phyloP scores from a whole-genome alignment of 2,329 filamentous ascomycete species.

The Calycina herbarum region DNA sequence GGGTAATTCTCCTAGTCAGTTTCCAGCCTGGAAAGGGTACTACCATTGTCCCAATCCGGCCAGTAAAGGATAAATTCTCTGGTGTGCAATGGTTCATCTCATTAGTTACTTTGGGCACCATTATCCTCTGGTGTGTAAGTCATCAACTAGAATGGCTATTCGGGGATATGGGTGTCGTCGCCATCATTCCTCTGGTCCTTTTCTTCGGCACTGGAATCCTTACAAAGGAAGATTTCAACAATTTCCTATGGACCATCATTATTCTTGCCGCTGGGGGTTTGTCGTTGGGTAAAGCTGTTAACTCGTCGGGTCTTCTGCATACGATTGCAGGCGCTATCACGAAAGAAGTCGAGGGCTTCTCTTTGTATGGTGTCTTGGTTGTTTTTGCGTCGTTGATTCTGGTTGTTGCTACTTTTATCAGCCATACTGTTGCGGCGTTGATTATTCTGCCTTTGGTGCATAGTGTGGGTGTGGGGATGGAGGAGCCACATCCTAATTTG shows the following conservation, averaged over 20 bases:
- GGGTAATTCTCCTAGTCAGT: conserved; percentile 78
- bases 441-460: conserved; percentile 91
- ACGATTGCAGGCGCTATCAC: conserved; percentile 83
- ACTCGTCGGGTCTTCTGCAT: conserved; percentile 86
- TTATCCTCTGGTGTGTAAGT: conserved; percentile 86
- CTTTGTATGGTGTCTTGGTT: conserved; percentile 80
- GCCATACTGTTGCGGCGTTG: conserved; percentile 91
- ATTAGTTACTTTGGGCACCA: conserved; percentile 78
- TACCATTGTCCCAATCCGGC: conserved; percentile 86
- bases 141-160: conserved; percentile 86
- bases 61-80: conserved; percentile 84
- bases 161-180: conserved; percentile 97
- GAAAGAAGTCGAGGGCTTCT: conserved; percentile 69
- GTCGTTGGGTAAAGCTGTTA: conserved; percentile 90
- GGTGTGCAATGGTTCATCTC: conserved; percentile 93
- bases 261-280: conserved; percentile 93
- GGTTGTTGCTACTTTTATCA: conserved; percentile 96
- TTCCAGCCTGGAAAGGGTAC: conserved; percentile 86
- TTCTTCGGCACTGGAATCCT: conserved; percentile 97
- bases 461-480: conserved; percentile 82
- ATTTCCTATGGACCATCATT: conserved; percentile 99
- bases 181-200: conserved; percentile 90
- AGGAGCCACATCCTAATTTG: conserved; percentile 87
- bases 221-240: conserved; percentile 99
- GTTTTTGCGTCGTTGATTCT: conserved; percentile 84